These are phyloP conservation scores for Neospermospora avenae DNA, from an alignment of 2,329 filamentous ascomycete species.

Conservation along the genomic window DNA sequence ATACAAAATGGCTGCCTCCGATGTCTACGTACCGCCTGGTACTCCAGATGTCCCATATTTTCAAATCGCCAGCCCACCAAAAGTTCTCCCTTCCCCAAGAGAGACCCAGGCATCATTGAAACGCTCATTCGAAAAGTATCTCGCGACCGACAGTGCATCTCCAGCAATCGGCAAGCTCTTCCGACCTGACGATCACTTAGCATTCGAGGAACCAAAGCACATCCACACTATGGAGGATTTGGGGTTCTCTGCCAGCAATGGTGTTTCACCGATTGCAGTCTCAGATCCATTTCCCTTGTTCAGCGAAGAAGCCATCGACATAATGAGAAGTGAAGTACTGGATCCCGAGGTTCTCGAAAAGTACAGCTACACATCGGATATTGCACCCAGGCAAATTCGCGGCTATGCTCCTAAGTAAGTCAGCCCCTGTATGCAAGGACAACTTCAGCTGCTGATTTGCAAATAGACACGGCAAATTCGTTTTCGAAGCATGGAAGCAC, in stretches of 20 bases:
- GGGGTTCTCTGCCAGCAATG: conserved; percentile 50
- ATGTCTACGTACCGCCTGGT: conserved; percentile 25
- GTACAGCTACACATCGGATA: conserved; percentile 56
- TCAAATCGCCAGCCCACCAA: conserved; percentile 28
- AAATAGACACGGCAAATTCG: conserved; percentile 60
- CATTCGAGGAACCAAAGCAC: conserved; percentile 48
- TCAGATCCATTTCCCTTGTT: conserved; percentile 65
- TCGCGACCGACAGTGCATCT: conserved; percentile 30
- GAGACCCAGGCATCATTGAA: conserved; percentile 34
- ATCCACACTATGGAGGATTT: conserved; percentile 60
- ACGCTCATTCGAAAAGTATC: conserved; percentile 34
- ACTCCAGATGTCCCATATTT: conserved; percentile 27
- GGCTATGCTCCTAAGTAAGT: conserved; percentile 55
- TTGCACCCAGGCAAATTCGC: conserved; percentile 52
- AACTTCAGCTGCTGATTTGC: conserved; percentile 14
- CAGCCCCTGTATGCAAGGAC: neutral
- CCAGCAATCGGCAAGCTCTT: conserved; percentile 41
- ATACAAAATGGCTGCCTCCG: conserved; percentile 29
- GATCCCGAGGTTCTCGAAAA: conserved; percentile 53
- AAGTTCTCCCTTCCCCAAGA: conserved; percentile 26
- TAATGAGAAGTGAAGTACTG: conserved; percentile 62
- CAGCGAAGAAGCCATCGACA: conserved; percentile 55
- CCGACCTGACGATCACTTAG: conserved; percentile 52
- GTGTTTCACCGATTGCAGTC: conserved; percentile 60
- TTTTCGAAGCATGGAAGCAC: conserved; percentile 58